Evolutionary conservation across 768 basidiomycete species (phyloP).

Genomic region (Lactifluus volemus): DNA sequence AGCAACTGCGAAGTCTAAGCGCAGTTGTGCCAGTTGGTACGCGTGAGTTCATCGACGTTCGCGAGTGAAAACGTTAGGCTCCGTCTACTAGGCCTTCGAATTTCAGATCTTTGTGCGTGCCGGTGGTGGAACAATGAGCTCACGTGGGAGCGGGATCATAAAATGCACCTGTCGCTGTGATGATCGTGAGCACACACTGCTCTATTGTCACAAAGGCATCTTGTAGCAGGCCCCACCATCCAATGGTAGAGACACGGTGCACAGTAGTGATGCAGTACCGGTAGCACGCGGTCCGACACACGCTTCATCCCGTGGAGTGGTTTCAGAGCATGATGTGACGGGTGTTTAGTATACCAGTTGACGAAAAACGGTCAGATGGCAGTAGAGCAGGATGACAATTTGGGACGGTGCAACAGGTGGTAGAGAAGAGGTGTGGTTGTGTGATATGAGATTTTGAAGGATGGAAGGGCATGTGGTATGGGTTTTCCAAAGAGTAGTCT

Average conservation of each 20-base stretch:
- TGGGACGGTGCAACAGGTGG: too few relatives aligned
- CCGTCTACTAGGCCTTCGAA: too few relatives aligned
- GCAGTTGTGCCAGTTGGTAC: slow-evolving; percentile 47
- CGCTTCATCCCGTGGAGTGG: too few relatives aligned
- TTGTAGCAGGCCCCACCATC: neutral
- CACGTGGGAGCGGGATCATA: neutral
- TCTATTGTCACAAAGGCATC: neutral
- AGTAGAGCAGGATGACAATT: too few relatives aligned
- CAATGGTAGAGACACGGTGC: neutral
- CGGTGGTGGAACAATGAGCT: neutral
- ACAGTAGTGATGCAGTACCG: neutral
- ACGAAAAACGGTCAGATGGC: too few relatives aligned
- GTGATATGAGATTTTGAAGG: too few relatives aligned
- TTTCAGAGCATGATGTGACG: too few relatives aligned
- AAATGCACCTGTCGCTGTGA: neutral
- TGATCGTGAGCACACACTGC: neutral
- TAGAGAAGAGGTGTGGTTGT: too few relatives aligned
- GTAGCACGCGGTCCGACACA: neutral
- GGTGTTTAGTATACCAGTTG: too few relatives aligned
- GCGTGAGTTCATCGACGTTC: slow-evolving; percentile 42
- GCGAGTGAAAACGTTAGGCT: slow-evolving; percentile 41
- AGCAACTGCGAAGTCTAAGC: slow-evolving; percentile 79
- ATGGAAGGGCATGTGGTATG: too few relatives aligned
- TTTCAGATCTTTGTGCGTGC: too few relatives aligned
- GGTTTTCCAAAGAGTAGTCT: too few relatives aligned